These are phyloP conservation scores for Dendrocalamus latiflorus DNA, from an alignment of 202 grass and related monocot genomes.

Conservation along the genomic window DNA sequence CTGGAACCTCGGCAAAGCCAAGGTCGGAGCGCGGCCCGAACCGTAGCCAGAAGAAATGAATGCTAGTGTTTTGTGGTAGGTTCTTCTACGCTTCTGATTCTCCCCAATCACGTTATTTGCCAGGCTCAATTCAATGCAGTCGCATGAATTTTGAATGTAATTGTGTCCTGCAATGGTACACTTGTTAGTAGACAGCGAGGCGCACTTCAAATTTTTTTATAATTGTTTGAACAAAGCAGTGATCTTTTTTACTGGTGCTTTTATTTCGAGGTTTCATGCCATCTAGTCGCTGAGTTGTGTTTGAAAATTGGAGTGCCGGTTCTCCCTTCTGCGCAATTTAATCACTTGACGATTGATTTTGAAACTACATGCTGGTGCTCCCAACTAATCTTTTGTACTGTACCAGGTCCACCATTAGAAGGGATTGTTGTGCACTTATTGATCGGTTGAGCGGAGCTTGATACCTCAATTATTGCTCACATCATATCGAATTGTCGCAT, in stretches of 20 bases:
- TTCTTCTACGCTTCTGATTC: neutral
- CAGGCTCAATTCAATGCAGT: neutral
- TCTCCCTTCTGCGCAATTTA: neutral
- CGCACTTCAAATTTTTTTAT: neutral
- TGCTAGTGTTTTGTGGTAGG: neutral
- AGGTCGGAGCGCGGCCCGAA: neutral
- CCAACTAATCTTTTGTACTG: neutral
- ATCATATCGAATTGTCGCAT: neutral
- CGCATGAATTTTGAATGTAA: neutral
- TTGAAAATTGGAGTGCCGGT: too few species aligned
- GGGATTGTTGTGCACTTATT: neutral
- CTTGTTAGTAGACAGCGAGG: neutral
- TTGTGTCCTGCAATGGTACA: neutral
- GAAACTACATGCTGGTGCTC: neutral
- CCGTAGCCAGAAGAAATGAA: neutral
- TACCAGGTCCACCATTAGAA: neutral
- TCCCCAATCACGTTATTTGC: neutral
- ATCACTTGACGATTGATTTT: neutral
- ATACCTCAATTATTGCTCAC: slow-evolving; percentile 7
- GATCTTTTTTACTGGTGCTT: neutral
- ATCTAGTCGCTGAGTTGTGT: too few species aligned
- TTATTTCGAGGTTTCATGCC: neutral
- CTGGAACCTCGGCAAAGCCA: neutral
- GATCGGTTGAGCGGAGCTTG: neutral
- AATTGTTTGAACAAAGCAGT: neutral